These are phyloP conservation scores for Boletus bicolor DNA, from an alignment of 768 basidiomycete genomes.

Conservation along the genomic window DNA sequence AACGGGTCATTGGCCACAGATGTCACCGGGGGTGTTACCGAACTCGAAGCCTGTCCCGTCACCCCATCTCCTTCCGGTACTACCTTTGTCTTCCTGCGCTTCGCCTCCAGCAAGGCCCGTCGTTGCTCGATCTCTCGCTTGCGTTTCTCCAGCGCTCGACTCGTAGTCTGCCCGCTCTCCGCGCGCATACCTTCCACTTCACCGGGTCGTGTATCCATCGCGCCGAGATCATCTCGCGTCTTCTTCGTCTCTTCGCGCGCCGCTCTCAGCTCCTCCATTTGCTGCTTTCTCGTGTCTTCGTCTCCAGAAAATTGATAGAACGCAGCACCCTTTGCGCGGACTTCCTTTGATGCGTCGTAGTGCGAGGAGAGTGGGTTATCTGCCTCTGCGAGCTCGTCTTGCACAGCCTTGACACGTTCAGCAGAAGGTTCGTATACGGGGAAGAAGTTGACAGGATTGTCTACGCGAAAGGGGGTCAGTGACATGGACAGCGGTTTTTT, in stretches of 20 bases:
- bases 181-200: slow-evolving; percentile 74
- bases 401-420: slow-evolving; percentile 74
- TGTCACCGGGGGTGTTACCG: neutral
- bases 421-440: slow-evolving; percentile 84
- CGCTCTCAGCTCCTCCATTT: slow-evolving; percentile 79
- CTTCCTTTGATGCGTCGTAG: slow-evolving; percentile 80
- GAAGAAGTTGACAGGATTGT: slow-evolving; percentile 81
- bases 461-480: slow-evolving; percentile 36
- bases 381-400: slow-evolving; percentile 60
- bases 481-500: neutral
- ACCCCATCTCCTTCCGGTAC: slow-evolving; percentile 3
- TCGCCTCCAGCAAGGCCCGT: slow-evolving; percentile 55
- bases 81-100: slow-evolving; percentile 52
- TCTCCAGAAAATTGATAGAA: slow-evolving; percentile 91
- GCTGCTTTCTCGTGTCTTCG: slow-evolving; percentile 68
- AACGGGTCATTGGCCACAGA: slow-evolving; percentile 44
- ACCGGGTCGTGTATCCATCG: slow-evolving; percentile 60
- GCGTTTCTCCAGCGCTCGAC: slow-evolving; percentile 61
- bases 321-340: slow-evolving; percentile 84
- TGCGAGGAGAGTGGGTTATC: slow-evolving; percentile 71
- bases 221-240: slow-evolving; percentile 56
- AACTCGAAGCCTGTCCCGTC: neutral
- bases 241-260: slow-evolving; percentile 70
- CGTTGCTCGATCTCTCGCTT: slow-evolving; percentile 73
- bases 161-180: slow-evolving; percentile 34